Percentiles rank a stretch among this genome's conserved stretches.
Evolutionary conservation across 2,329 filamentous ascomycete genomes (phyloP).

Genomic region (Fusarium lyarnte): DNA sequence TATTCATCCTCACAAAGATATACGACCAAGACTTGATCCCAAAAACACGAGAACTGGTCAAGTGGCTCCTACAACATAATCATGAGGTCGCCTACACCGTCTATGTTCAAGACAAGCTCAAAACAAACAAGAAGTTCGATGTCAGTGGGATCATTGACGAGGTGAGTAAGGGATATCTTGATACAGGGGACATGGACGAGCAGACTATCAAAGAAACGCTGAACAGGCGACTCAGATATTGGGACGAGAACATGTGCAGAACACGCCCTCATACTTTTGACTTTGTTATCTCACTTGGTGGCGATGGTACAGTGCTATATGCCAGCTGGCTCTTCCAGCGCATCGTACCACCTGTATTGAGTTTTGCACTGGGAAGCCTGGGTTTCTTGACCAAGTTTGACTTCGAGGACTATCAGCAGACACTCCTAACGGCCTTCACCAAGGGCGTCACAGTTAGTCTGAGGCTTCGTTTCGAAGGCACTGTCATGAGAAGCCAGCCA

Average conservation of each 20-base stretch:
- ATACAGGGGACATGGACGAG: conserved; percentile 47
- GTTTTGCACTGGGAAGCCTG: conserved; percentile 89
- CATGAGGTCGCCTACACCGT: conserved; percentile 76
- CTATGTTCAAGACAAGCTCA: conserved; percentile 82
- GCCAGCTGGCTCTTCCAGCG: conserved; percentile 97
- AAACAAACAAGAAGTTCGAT: conserved; percentile 78
- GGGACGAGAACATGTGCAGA: conserved; percentile 82
- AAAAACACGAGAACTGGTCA: conserved; percentile 78
- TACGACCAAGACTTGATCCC: conserved; percentile 83
- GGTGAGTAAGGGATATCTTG: conserved; percentile 57
- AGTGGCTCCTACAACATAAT: conserved; percentile 82
- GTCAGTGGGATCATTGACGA: conserved; percentile 73
- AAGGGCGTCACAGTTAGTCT: conserved; percentile 91
- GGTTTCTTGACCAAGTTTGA: conserved; percentile 98
- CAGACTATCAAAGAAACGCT: conserved; percentile 50
- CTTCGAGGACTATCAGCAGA: conserved; percentile 77
- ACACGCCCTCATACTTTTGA: conserved; percentile 88
- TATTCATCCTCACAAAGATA: conserved; percentile 93
- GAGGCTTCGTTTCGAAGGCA: conserved; percentile 89
- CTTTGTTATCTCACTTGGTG: conserved; percentile 90
- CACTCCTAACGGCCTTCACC: conserved; percentile 75
- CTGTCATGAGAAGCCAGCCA: conserved; percentile 82
- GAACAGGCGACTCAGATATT: conserved; percentile 74
- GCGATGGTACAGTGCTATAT: conserved; percentile 96
- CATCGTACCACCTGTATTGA: conserved; percentile 91